Evolutionary conservation across 495 filamentous ascomycete genomes (phyloP).

Genomic region (Physcia stellaris): DNA sequence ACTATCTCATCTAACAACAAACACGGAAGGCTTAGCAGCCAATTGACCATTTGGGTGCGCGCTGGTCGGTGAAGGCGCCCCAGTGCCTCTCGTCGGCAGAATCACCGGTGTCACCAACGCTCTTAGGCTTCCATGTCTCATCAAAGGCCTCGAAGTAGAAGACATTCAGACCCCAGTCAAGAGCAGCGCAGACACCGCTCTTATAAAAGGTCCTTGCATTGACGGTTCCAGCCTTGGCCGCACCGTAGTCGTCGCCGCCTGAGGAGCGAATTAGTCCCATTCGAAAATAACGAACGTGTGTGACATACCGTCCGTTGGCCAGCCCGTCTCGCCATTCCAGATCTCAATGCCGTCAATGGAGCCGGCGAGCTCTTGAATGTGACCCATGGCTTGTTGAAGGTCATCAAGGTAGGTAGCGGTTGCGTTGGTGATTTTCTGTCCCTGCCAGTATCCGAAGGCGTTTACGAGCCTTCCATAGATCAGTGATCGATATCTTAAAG

Average conservation of each 20-base stretch:
- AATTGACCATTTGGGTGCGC: conserved; percentile 44
- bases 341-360: conserved; percentile 43
- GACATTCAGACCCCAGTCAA: conserved; percentile 60
- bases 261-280: neutral
- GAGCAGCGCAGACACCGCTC: conserved; percentile 54
- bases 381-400: conserved; percentile 54
- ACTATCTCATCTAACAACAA: too few species aligned
- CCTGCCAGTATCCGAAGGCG: conserved; percentile 82
- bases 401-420: conserved; percentile 61
- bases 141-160: conserved; percentile 81
- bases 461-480: conserved; percentile 43
- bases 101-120: conserved; percentile 53
- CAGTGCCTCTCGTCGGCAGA: conserved; percentile 61
- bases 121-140: conserved; percentile 65
- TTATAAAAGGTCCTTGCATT: conserved; percentile 52
- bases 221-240: conserved; percentile 45
- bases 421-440: conserved; percentile 45
- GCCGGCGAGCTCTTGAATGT: conserved; percentile 49
- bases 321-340: conserved; percentile 68
- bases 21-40: conserved; percentile 1
- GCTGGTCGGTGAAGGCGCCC: conserved; percentile 55
- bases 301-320: conserved; percentile 38
- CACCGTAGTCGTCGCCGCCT: conserved; percentile 51
- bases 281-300: neutral
- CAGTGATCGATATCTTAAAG: neutral